Evolutionary conservation across 257 asterid genomes (phyloP), one percentile per base, ranked within the genome.

Genomic region (Nicotiana undulata): DNA sequence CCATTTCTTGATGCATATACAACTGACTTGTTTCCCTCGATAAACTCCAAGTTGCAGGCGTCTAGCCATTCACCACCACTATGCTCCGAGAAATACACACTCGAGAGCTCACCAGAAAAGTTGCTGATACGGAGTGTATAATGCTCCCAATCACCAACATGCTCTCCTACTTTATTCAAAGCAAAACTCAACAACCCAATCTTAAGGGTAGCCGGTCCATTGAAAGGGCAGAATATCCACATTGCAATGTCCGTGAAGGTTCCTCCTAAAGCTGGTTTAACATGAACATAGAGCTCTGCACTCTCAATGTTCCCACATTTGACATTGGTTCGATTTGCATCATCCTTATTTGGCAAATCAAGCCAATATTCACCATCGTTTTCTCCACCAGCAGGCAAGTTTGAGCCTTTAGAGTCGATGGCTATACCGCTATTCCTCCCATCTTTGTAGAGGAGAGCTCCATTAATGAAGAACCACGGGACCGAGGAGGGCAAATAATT

Each of bases 71-170:
- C 92, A 6, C 97, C 98, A 6, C 97, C 98, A 81, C 98, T 93
- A 55, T 93, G 98, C 85, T 93, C 97, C 0, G 98, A 94, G 55
- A 90, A 94, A 72, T 89, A 94, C 22, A 92, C 34, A 3, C 88
- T 81, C 89, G 89, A 87, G 9, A 94, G 93, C 87, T 90, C 97
- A 1, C 98, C 97, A 1, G 83, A 86, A 89, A 94, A 91, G 89
- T 93, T 94, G 88, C 96, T 93, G 76, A 94, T 12, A 13, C 97
- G 90, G 76, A 94, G 95, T 16, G 98, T 94, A 44, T 81, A 94
- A 61, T 94, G 98, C 89, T 94, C 98, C 98, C 98, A 94, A n/a
- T 94, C 98, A 1, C 97, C 91, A 5, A 94, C 89, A 20, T 94
- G 97, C 76, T 93, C 87, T 16, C 98, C 98, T 28, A 94, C 80